Conservation (phyloP, 176 grass and related monocot species). For the Tillandsia fasciculata region DNA sequence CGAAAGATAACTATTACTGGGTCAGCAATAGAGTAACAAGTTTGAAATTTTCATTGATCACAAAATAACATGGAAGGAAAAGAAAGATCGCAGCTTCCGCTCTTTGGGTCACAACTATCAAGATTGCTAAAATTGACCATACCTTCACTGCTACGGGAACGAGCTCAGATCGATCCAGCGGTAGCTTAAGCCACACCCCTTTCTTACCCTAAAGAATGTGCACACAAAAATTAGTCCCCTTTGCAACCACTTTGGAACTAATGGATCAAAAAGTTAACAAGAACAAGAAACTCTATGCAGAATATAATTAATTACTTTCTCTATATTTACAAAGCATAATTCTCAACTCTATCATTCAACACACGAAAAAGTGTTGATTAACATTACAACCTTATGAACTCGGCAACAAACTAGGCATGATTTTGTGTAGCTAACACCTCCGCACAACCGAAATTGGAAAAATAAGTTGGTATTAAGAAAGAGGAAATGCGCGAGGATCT, state of each 20-base stretch:
- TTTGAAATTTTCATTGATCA: too few species aligned
- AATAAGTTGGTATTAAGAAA: background rate
- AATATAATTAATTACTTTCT: background rate
- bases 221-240: background rate
- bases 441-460: background rate
- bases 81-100: too few species aligned
- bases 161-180: constrained; percentile 50
- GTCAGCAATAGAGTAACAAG: too few species aligned
- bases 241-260: background rate
- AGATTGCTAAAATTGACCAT: background rate
- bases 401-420: too few species aligned
- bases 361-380: too few species aligned
- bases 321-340: too few species aligned
- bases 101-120: too few species aligned
- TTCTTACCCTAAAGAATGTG: constrained; percentile 65
- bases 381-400: too few species aligned
- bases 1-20: background rate
- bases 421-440: too few species aligned
- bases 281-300: background rate
- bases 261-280: background rate
- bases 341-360: too few species aligned
- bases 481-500: constrained; percentile 6
- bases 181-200: constrained; percentile 82
- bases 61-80: too few species aligned
- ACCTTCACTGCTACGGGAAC: constrained; percentile 88